These are phyloP conservation scores for Calonectria montana DNA, from an alignment of 2,329 filamentous ascomycete species.

Conservation along the genomic window DNA sequence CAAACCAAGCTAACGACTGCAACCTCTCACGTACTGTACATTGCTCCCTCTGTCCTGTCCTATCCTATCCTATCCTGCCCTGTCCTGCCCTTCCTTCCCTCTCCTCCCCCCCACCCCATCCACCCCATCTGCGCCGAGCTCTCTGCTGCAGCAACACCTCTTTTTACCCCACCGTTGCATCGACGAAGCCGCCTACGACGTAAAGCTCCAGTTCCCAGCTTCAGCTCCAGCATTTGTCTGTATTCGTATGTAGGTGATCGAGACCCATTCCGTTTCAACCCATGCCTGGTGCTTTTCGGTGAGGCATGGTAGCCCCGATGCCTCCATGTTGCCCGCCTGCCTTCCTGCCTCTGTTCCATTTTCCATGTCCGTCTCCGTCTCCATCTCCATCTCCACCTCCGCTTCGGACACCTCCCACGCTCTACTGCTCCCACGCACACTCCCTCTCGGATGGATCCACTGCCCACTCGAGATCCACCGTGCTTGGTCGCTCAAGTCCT, in stretches of 20 bases:
- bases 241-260: neutral
- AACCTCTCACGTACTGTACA: slow-evolving; percentile 1
- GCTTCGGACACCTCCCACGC: slow-evolving; percentile 7
- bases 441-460: slow-evolving; percentile 17
- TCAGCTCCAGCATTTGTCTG: neutral
- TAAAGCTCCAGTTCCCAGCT: neutral
- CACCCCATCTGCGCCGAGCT: neutral
- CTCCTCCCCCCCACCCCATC: neutral
- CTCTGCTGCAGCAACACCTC: neutral
- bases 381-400: neutral
- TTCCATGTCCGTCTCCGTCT: neutral
- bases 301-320: neutral
- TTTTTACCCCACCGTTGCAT: slow-evolving; percentile 13
- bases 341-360: neutral
- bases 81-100: neutral
- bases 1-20: neutral
- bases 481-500: neutral
- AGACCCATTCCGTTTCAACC: neutral
- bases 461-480: slow-evolving; percentile 2
- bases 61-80: neutral
- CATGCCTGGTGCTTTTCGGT: neutral
- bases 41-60: neutral
- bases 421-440: slow-evolving; percentile 16
- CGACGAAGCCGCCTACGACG: slow-evolving; percentile 9
- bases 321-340: neutral